Percentiles rank a stretch among this genome's conserved stretches.
phyloP scores from a whole-genome alignment of 148 eudicot genomes.

The Pharnaceum exiguum region DNA sequence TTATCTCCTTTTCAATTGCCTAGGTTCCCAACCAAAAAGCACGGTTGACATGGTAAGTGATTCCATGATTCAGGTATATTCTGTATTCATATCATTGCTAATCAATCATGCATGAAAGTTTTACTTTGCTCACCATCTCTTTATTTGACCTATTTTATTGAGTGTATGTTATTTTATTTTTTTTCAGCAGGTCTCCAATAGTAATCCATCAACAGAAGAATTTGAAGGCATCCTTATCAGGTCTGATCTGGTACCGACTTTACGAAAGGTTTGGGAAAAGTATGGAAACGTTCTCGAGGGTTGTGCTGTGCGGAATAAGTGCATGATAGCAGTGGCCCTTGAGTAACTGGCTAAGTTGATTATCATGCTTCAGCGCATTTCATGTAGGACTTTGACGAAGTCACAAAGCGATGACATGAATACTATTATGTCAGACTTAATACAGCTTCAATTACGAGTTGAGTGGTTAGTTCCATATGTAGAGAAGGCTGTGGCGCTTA shows the following conservation, averaged over 20 bases:
- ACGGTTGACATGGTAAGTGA: no score
- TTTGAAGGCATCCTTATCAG: not conserved
- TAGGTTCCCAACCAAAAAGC: no score
- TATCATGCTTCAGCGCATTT: not conserved
- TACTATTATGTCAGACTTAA: not conserved
- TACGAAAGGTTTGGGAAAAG: slow-evolving; percentile 8
- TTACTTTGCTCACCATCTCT: no score
- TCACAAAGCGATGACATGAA: not conserved
- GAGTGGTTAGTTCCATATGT: slow-evolving; percentile 9
- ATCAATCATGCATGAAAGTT: no score
- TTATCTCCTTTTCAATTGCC: no score
- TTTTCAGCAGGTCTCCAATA: not conserved
- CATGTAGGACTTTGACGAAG: slow-evolving; percentile 4
- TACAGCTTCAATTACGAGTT: not conserved
- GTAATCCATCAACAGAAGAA: not conserved
- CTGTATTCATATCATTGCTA: no score
- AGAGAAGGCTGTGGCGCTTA: slow-evolving; percentile 5
- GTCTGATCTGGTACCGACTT: not conserved
- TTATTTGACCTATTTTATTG: no score
- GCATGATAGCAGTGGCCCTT: not conserved
- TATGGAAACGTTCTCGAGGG: slow-evolving; percentile 1
- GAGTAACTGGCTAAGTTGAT: not conserved
- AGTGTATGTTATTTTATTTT: no score
- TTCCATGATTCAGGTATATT: no score
- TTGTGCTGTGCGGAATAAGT: not conserved